These are phyloP conservation scores for Botrytis paeoniae DNA, from an alignment of 2,329 filamentous ascomycete genomes.

Conservation along the genomic window DNA sequence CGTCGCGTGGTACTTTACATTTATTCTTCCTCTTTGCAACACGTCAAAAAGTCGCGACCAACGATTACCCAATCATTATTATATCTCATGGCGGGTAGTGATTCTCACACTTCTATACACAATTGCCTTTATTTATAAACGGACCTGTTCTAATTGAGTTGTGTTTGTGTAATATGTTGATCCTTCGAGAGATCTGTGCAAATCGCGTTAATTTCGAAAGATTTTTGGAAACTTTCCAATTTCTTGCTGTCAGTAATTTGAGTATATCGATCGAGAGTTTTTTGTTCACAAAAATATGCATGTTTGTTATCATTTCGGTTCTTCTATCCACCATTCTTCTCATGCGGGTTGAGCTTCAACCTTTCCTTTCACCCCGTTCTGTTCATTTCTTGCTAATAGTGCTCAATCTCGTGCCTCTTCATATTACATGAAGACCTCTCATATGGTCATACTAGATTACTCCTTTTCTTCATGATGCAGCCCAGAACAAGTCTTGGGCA, in stretches of 20 bases:
- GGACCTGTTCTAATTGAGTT: background rate
- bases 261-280: background rate
- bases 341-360: background rate
- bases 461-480: background rate
- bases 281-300: background rate
- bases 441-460: background rate
- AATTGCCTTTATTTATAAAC: too few species aligned
- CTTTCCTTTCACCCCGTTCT: too few species aligned
- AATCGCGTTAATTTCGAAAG: background rate
- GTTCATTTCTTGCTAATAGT: background rate
- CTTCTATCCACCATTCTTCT: background rate
- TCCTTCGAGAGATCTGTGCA: background rate
- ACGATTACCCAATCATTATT: background rate
- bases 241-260: background rate
- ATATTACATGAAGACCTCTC: background rate
- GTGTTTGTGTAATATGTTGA: background rate
- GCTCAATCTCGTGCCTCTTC: background rate
- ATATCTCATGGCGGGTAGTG: background rate
- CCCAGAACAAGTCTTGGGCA: background rate
- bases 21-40: background rate
- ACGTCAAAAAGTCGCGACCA: background rate
- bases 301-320: background rate
- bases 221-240: background rate
- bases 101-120: background rate
- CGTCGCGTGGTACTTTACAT: background rate